Percentiles rank a stretch among this genome's conserved stretches.
Evolutionary conservation across 371 early-diverging fungal genomes (phyloP).

Genomic region (Saksenaea vasiformis): DNA sequence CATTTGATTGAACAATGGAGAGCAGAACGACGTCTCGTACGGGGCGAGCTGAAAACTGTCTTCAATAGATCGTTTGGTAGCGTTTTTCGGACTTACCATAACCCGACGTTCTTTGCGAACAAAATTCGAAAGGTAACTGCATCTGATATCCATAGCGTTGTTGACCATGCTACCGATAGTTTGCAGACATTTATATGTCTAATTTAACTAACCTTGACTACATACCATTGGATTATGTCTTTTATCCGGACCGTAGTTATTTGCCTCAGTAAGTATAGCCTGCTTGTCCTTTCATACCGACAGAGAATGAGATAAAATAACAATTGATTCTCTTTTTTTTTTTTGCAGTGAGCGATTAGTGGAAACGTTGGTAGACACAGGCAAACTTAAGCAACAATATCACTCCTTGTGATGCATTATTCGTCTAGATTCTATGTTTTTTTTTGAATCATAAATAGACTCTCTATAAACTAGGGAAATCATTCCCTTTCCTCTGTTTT

Average conservation of each 20-base stretch:
- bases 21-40: conserved; percentile 42
- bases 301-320: neutral
- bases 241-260: conserved; percentile 64
- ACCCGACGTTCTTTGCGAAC: conserved; percentile 67
- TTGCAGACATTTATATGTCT: conserved; percentile 60
- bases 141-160: neutral
- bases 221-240: conserved; percentile 61
- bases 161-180: conserved; percentile 11
- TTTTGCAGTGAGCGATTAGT: conserved; percentile 42
- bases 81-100: conserved; percentile 65
- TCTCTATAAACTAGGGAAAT: conserved; percentile 37
- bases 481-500: conserved; percentile 54
- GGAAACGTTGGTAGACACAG: conserved; percentile 48
- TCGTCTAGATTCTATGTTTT: neutral
- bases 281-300: neutral
- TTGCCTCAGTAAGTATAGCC: conserved; percentile 60
- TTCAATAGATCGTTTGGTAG: conserved; percentile 69
- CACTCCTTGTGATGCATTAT: neutral
- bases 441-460: neutral
- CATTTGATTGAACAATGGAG: conserved; percentile 52
- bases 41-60: conserved; percentile 50
- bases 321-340: too few species aligned
- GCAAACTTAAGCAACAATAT: conserved; percentile 17
- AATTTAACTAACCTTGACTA: conserved; percentile 57
- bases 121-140: conserved; percentile 51